These are phyloP conservation scores for Glomus cerebriforme DNA, from an alignment of 192 early-diverging fungal genomes.

Conservation along the genomic window DNA sequence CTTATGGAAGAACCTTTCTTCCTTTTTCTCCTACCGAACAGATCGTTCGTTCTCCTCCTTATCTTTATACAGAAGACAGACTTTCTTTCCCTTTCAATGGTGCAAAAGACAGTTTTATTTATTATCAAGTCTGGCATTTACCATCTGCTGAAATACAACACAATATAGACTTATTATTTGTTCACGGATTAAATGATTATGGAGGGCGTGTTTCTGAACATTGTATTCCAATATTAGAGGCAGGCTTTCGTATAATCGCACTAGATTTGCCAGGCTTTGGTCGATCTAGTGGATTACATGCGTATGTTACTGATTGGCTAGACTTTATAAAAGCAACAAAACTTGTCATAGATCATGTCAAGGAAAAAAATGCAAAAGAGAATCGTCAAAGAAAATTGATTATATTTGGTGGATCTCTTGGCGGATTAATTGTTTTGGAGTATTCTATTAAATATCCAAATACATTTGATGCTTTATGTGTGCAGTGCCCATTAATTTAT, in stretches of 20 bases:
- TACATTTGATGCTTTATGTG: conserved; percentile 10
- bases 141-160: conserved; percentile 9
- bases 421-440: conserved; percentile 13
- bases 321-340: conserved; percentile 15
- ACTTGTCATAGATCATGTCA: conserved; percentile 19
- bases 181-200: conserved; percentile 31
- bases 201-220: conserved; percentile 17
- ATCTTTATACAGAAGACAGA: neutral
- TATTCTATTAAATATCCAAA: conserved; percentile 26
- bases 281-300: conserved; percentile 26
- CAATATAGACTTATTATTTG: conserved; percentile 1
- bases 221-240: neutral
- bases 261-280: conserved; percentile 28
- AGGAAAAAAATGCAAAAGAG: neutral
- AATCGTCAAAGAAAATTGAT: conserved; percentile 6
- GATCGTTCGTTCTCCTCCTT: conserved; percentile 8
- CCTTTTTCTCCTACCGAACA: neutral
- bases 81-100: conserved; percentile 22
- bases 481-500: conserved; percentile 13
- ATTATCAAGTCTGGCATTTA: conserved; percentile 30
- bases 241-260: conserved; percentile 26
- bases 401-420: conserved; percentile 19
- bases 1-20: conserved; percentile 20
- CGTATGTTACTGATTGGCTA: conserved; percentile 3
- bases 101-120: conserved; percentile 4